Percentiles rank a stretch among this genome's conserved stretches.
These are phyloP conservation scores for Coelastrella sp. DNA, from an alignment of 139 green algal genomes.

Conservation along the genomic window DNA sequence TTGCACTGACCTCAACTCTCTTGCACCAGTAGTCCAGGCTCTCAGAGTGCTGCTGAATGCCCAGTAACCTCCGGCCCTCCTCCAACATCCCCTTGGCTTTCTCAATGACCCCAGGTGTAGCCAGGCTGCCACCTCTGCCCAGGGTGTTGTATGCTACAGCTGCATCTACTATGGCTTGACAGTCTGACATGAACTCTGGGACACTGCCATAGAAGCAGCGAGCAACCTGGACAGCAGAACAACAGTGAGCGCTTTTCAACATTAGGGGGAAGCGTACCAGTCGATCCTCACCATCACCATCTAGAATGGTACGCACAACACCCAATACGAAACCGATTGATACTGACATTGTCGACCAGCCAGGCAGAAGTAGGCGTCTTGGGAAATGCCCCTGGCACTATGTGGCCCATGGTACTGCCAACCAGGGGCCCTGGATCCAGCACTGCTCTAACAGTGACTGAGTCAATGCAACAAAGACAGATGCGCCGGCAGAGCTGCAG, in stretches of 20 bases:
- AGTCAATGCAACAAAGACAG: too few species aligned
- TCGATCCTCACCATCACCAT: background rate
- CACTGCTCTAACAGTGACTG: too few species aligned
- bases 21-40: background rate
- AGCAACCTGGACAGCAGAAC: background rate
- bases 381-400: too few species aligned
- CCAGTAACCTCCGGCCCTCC: background rate
- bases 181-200: conserved; percentile 59
- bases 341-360: too few species aligned
- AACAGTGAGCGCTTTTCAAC: background rate
- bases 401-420: too few species aligned
- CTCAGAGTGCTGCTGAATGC: too few species aligned
- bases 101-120: background rate
- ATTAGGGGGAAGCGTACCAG: background rate
- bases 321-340: too few species aligned
- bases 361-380: too few species aligned
- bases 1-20: background rate
- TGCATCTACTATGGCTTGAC: conserved; percentile 57
- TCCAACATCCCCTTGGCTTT: background rate
- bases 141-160: conserved; percentile 64
- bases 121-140: conserved; percentile 8
- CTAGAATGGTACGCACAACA: too few species aligned
- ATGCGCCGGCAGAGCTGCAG: too few species aligned
- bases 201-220: conserved; percentile 50
- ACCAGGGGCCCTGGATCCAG: too few species aligned